phyloP scores from a whole-genome alignment of 495 filamentous ascomycete species.

The Podospora appendiculata region DNA sequence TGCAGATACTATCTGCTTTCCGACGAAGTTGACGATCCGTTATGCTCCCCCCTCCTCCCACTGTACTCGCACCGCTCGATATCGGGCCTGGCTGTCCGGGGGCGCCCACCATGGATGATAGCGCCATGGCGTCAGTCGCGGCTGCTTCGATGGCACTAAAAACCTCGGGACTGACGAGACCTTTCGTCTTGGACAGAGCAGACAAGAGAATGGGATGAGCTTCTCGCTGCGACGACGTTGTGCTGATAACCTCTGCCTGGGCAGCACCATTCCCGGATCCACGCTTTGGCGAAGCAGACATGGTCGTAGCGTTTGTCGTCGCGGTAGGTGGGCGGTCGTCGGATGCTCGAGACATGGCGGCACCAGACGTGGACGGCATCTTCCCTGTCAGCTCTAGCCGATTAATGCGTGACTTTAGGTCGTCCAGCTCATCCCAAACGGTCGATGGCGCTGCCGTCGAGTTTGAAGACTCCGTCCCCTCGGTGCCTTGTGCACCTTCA shows the following conservation, averaged over 20 bases:
- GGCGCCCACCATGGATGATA: constrained; percentile 67
- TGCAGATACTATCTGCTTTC: constrained; percentile 88
- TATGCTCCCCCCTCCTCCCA: constrained; percentile 50
- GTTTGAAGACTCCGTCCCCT: constrained; percentile 70
- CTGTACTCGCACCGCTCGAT: constrained; percentile 53
- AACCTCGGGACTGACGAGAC: constrained; percentile 57
- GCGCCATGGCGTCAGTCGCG: constrained; percentile 67
- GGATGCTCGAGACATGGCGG: constrained; percentile 64
- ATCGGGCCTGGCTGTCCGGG: constrained; percentile 53
- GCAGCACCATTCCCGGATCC: constrained; percentile 40
- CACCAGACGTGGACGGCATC: constrained; percentile 69
- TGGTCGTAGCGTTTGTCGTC: constrained; percentile 85
- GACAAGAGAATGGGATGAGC: constrained; percentile 73
- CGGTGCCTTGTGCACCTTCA: constrained; percentile 32
- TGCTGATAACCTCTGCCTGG: constrained; percentile 20
- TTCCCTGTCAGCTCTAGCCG: constrained; percentile 89
- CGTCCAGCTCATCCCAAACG: constrained; percentile 96
- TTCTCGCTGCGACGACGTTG: constrained; percentile 28
- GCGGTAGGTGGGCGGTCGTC: constrained; percentile 83
- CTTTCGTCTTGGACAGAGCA: constrained; percentile 69
- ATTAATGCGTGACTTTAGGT: constrained; percentile 87
- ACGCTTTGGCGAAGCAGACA: constrained; percentile 79
- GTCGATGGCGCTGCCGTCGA: constrained; percentile 86
- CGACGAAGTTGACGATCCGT: constrained; percentile 76
- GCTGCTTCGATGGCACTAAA: constrained; percentile 77